Conservation (phyloP, 2,329 filamentous ascomycete species). For the Fusarium veterinarium region DNA sequence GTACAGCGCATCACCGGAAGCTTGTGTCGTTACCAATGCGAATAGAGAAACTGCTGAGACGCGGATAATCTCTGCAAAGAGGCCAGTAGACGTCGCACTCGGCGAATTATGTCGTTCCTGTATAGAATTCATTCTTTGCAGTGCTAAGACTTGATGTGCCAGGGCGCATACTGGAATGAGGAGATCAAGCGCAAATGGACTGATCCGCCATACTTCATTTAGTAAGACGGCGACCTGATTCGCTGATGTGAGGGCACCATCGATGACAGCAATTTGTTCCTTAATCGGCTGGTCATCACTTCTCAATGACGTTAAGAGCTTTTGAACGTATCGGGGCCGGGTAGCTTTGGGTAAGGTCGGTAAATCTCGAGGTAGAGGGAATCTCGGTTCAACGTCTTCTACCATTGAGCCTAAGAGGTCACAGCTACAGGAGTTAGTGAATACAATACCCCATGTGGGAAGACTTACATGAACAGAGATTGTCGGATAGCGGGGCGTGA, state of each 20-base stretch:
- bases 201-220: slow-evolving; percentile 3
- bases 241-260: not conserved
- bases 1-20: slow-evolving; percentile 24
- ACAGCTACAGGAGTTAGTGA: not conserved
- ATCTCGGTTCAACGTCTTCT: slow-evolving; percentile 23
- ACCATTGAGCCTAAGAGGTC: slow-evolving; percentile 36
- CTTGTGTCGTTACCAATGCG: slow-evolving; percentile 16
- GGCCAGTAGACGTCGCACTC: not conserved
- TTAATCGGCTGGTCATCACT: fast-evolving
- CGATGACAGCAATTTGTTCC: not conserved
- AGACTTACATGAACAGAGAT: slow-evolving; percentile 29
- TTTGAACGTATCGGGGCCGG: not conserved
- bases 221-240: slow-evolving; percentile 9
- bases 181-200: slow-evolving; percentile 7
- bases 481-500: slow-evolving; percentile 19
- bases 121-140: not conserved
- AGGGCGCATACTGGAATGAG: slow-evolving; percentile 25
- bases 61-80: slow-evolving; percentile 30
- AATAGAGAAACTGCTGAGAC: slow-evolving; percentile 13
- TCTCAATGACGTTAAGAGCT: not conserved
- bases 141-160: slow-evolving; percentile 19
- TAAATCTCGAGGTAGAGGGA: not conserved
- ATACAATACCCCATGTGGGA: too few relatives aligned
- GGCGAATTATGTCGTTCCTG: not conserved
- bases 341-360: fast-evolving